Conservation (phyloP, 2,329 filamentous ascomycete genomes). For the Lecanosticta acicola region DNA sequence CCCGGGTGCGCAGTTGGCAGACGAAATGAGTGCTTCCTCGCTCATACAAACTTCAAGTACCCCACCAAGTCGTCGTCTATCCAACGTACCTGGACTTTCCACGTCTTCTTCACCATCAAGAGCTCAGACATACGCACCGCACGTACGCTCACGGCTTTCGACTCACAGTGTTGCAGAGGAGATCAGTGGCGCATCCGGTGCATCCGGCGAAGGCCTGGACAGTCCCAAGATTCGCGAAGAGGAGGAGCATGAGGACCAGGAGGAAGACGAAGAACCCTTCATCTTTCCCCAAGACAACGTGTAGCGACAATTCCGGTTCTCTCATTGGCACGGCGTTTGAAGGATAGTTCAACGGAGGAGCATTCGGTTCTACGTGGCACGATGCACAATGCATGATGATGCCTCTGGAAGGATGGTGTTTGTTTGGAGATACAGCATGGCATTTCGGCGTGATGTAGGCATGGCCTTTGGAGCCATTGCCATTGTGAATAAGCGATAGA, state of each 20-base stretch:
- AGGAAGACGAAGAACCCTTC: constrained; percentile 27
- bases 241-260: constrained; percentile 19
- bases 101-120: constrained; percentile 79
- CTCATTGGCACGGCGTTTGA: not conserved
- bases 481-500: not conserved
- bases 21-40: constrained; percentile 87
- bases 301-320: constrained; percentile 1
- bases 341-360: not conserved
- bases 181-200: constrained; percentile 28
- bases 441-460: not conserved
- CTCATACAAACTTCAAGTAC: constrained; percentile 77
- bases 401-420: not conserved
- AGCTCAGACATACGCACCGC: constrained; percentile 86
- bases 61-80: constrained; percentile 68
- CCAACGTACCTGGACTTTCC: constrained; percentile 62
- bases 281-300: constrained; percentile 25
- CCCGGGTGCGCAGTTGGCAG: constrained; percentile 79
- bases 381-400: not conserved
- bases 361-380: not conserved
- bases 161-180: constrained; percentile 75
- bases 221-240: constrained; percentile 19
- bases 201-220: constrained; percentile 17
- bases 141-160: constrained; percentile 86
- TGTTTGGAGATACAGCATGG: not conserved
- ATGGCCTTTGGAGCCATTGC: not conserved